These are phyloP conservation scores for Lactifluus subvellereus DNA, from an alignment of 768 basidiomycete genomes.

Conservation along the genomic window DNA sequence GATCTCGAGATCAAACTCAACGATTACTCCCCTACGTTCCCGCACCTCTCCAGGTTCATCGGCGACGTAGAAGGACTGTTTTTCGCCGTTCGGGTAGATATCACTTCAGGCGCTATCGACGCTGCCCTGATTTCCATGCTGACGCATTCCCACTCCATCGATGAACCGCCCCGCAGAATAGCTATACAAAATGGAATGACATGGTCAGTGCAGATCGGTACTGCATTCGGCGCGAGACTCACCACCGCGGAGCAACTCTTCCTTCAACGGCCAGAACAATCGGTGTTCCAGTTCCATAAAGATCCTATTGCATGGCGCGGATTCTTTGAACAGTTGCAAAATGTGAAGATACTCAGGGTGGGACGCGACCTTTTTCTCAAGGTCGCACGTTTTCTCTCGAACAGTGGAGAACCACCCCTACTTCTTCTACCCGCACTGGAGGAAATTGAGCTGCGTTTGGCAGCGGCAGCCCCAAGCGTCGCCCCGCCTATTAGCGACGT, in stretches of 20 bases:
- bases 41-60: not conserved
- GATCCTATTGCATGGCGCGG: not conserved
- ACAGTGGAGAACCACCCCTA: no score
- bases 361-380: not conserved
- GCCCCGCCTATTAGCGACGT: not conserved
- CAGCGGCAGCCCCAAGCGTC: not conserved
- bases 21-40: not conserved
- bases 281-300: not conserved
- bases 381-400: not conserved
- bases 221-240: not conserved
- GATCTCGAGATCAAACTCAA: not conserved
- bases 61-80: not conserved
- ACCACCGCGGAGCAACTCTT: not conserved
- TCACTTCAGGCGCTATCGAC: no score
- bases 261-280: not conserved
- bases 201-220: not conserved
- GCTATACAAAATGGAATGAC: not conserved
- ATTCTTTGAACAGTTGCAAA: not conserved
- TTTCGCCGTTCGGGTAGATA: not conserved
- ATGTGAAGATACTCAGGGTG: not conserved
- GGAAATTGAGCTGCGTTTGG: not conserved
- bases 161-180: not conserved
- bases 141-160: not conserved
- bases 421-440: not conserved
- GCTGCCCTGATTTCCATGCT: not conserved